Conservation (phyloP, 2,329 filamentous ascomycete species). For the Xylariales sp. region DNA sequence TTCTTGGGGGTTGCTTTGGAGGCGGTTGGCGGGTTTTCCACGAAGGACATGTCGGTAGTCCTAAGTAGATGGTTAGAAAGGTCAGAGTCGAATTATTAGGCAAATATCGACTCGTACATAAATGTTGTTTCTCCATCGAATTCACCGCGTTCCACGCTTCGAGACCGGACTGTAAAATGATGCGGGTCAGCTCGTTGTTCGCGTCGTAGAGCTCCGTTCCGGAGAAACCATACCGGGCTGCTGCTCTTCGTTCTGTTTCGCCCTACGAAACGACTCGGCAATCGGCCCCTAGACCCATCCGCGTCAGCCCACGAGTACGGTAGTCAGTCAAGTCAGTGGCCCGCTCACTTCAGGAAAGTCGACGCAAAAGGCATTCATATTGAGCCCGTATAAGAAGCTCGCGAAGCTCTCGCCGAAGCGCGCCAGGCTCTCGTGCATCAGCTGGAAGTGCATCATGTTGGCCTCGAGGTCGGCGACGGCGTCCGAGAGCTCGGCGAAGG, state of each 20-base stretch:
- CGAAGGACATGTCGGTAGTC: slow-evolving; percentile 91
- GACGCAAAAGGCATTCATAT: slow-evolving; percentile 99
- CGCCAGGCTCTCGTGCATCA: slow-evolving; percentile 94
- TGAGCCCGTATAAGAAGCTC: slow-evolving; percentile 92
- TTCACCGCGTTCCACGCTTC: slow-evolving; percentile 51
- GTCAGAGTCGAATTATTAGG: slow-evolving; percentile 37
- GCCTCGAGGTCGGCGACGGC: slow-evolving; percentile 95
- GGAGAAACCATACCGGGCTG: slow-evolving; percentile 34
- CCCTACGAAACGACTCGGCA: slow-evolving; percentile 81
- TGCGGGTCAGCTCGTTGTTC: slow-evolving; percentile 15
- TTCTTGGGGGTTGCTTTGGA: slow-evolving; percentile 61
- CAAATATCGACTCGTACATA: slow-evolving; percentile 67
- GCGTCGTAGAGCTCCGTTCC: not conserved
- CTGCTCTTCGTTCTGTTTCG: slow-evolving; percentile 63
- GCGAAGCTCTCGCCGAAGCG: slow-evolving; percentile 97
- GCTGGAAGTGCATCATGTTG: slow-evolving; percentile 96
- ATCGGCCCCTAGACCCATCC: slow-evolving; percentile 74
- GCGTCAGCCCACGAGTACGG: slow-evolving; percentile 7
- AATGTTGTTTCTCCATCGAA: slow-evolving; percentile 82
- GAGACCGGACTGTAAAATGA: slow-evolving; percentile 40
- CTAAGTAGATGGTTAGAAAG: slow-evolving; percentile 56
- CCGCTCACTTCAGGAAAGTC: slow-evolving; percentile 87
- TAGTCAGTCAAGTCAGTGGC: not conserved
- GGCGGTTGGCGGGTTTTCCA: slow-evolving; percentile 80
- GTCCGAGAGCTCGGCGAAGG: slow-evolving; percentile 93